These are phyloP conservation scores for Nigrograna mackinnonii DNA, from an alignment of 2,329 filamentous ascomycete species.

Conservation along the genomic window DNA sequence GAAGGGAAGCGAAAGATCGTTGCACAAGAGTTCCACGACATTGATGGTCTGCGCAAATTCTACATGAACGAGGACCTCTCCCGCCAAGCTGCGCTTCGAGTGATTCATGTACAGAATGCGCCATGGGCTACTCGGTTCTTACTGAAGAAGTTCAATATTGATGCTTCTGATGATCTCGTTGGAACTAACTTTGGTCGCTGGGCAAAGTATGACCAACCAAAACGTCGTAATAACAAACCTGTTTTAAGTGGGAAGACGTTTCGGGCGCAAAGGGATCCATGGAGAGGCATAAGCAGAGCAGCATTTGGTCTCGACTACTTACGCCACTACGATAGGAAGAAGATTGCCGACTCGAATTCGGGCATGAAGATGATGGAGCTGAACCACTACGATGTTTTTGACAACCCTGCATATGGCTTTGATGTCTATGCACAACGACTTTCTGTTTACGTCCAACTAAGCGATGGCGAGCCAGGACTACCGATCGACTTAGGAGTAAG, in stretches of 20 bases:
- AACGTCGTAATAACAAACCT: slow-evolving; percentile 53
- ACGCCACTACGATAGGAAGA: slow-evolving; percentile 44
- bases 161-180: slow-evolving; percentile 50
- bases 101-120: slow-evolving; percentile 59
- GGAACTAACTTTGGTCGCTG: slow-evolving; percentile 56
- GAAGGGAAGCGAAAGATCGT: slow-evolving; percentile 47
- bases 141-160: slow-evolving; percentile 57
- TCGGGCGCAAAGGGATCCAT: slow-evolving; percentile 54
- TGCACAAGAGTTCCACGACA: slow-evolving; percentile 52
- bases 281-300: slow-evolving; percentile 53
- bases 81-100: slow-evolving; percentile 38
- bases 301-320: slow-evolving; percentile 58
- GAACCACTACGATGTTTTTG: slow-evolving; percentile 51
- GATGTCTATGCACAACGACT: slow-evolving; percentile 56
- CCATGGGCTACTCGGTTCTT: slow-evolving; percentile 54
- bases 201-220: slow-evolving; percentile 52
- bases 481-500: slow-evolving; percentile 46
- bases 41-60: slow-evolving; percentile 49
- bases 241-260: slow-evolving; percentile 57
- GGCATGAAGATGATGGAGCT: slow-evolving; percentile 54
- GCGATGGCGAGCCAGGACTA: slow-evolving; percentile 43
- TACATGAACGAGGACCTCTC: slow-evolving; percentile 44
- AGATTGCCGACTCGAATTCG: slow-evolving; percentile 15
- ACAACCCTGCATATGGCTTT: slow-evolving; percentile 49
- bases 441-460: slow-evolving; percentile 55